phyloP scores from a whole-genome alignment of 139 green algal species.

The Chlamydomonas incerta region DNA sequence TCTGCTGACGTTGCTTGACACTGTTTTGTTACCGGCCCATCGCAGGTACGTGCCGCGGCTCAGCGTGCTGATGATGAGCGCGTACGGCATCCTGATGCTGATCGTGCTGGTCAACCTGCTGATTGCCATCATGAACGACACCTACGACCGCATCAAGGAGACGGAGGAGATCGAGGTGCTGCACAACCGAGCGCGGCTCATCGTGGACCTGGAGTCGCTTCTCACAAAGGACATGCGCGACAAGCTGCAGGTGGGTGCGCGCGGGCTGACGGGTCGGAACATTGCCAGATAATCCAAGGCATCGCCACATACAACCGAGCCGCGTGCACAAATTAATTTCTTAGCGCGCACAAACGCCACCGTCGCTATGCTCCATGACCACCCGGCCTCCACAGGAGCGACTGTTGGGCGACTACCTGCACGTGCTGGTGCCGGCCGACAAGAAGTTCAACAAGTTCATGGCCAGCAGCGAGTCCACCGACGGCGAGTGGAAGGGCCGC shows the following conservation, averaged over 20 bases:
- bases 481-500: conserved; percentile 45
- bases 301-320: too few species aligned
- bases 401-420: conserved; percentile 32
- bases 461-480: conserved; percentile 3
- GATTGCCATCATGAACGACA: conserved; percentile 46
- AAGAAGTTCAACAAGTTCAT: conserved; percentile 46
- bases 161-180: conserved; percentile 48
- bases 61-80: conserved; percentile 25
- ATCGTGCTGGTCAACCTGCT: conserved; percentile 43
- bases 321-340: too few species aligned
- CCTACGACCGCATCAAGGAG: conserved; percentile 46
- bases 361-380: too few species aligned
- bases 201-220: conserved; percentile 41
- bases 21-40: too few species aligned
- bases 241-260: conserved; percentile 23
- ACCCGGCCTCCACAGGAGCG: too few species aligned
- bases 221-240: conserved; percentile 23
- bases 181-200: conserved; percentile 40
- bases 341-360: too few species aligned
- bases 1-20: too few species aligned
- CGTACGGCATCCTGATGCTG: conserved; percentile 47
- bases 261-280: too few species aligned
- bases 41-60: conserved; percentile 25
- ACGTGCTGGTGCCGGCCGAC: conserved; percentile 40
- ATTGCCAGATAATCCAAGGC: too few species aligned